Evolutionary conservation across 345 rosid genomes (phyloP), one percentile per base, ranked within the genome.

Genomic region (Eucalyptus cloeziana): DNA sequence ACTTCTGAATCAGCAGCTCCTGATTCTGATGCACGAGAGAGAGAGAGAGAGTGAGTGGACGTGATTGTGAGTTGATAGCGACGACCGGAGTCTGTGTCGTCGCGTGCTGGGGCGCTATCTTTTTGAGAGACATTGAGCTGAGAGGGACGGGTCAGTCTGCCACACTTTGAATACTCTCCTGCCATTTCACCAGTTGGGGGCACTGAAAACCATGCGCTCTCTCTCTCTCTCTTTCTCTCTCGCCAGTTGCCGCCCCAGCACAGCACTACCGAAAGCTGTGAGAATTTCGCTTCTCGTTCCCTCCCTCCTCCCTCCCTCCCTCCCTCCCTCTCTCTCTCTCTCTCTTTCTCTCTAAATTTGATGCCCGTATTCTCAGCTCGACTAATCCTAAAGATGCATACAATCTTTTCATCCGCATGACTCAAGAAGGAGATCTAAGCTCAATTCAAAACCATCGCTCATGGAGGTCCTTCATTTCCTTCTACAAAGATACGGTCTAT

Each of bases 141-240:
- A 88, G 89, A 89, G 88, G 80, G 91, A 89, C 91, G 49, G 64
- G 86, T 89, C 91, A 89, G 56, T 67, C 90, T 19, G 83, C 51
- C 60, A 54, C 62, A 49, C 49, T 86, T 71, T 60, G 62, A 67
- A 51, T 67, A 45, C 89, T 81, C 50, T 25, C 87, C 87, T 16
- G 44, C 67, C 49, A n/a, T 40, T 45, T 49, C 40, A 27, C 54
- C 86, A 71, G 86, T 22, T 89, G 87, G 94, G 96, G 94, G 97
- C 97, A 96, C 97, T 95, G 97, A 96, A 96, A 96, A 94, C 91
- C 94, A 96, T 95, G 96, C 92, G 50, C 89, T 31, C 87, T 88
- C 71, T 56, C 87, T 24, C 49, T 80, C 24, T 31, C 47, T 76
- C 49, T 22, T n/a, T 14, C 44, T 49, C 58, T 86, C 58, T 7